These are phyloP conservation scores for Zygotorulaspora chibaensis DNA, from an alignment of 805 yeast species.

Conservation along the genomic window DNA sequence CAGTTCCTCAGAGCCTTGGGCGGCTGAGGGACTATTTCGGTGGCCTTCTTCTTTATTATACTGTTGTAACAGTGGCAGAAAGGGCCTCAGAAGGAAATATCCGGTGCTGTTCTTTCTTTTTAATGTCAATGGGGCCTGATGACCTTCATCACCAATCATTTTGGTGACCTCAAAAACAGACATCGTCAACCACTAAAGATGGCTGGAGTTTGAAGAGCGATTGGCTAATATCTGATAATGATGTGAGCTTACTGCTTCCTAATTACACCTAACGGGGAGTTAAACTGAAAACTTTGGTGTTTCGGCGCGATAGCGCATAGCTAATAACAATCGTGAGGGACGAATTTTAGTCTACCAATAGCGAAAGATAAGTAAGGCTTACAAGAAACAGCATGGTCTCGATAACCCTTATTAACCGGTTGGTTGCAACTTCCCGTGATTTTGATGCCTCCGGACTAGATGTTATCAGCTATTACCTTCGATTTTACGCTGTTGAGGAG, in stretches of 20 bases:
- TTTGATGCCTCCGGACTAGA: constrained; percentile 25
- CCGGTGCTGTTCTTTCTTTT: constrained; percentile 24
- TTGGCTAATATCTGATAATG: too few species aligned
- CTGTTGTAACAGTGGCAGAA: constrained; percentile 24
- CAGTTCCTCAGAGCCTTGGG: constrained; percentile 7
- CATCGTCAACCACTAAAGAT: constrained; percentile 10
- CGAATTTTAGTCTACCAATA: background rate
- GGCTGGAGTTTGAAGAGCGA: background rate
- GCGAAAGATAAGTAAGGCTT: background rate
- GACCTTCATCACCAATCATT: constrained; percentile 13
- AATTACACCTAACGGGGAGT: background rate
- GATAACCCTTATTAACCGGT: constrained; percentile 5
- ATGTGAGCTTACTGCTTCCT: background rate
- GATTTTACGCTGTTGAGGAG: constrained; percentile 66
- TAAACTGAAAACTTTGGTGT: background rate
- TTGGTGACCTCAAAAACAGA: constrained; percentile 18
- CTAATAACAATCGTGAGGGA: background rate
- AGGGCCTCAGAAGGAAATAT: constrained; percentile 22
- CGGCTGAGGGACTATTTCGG: constrained; percentile 1
- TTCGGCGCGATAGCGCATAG: background rate
- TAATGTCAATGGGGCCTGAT: constrained; percentile 17
- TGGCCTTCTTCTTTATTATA: constrained; percentile 1
- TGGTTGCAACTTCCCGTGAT: constrained; percentile 23
- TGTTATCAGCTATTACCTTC: constrained; percentile 32
- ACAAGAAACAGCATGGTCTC: constrained; percentile 3